Evolutionary conservation across 1,284 basidiomycete genomes (phyloP), one percentile per base, ranked within the genome.

Genomic region (Cerioporus squamosus): DNA sequence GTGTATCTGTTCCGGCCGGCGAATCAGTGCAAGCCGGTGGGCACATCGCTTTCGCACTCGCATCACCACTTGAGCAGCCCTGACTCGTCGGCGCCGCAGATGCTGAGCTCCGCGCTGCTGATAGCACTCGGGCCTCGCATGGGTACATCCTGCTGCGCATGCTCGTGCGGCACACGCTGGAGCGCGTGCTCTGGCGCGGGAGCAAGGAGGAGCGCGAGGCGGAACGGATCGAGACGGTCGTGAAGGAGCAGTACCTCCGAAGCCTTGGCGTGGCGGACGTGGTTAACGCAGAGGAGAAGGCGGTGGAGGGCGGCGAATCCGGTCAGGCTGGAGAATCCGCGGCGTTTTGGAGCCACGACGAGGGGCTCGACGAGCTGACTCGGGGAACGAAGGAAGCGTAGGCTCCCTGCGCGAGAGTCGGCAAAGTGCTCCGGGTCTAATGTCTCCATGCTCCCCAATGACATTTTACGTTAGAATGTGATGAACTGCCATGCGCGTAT

Each of bases 51-150:
- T 24, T 68, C 69, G 44, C 63, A 66, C 51, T 29, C 64, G 23
- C 69, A 70, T 52, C 53, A 59, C 44, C 59, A 57, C 53, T 51
- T 61, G 42, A 61, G 53, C 48, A 14, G 38, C 20, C 26, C 52
- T 12, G 44, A 55, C 36, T 75, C 74, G 24, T 80, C 79, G n/a
- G 81, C 79, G 46, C 68, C 77, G 62, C 76, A 85, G 60, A 70
- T 91, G 18, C 72, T 95, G 14, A 66, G 86, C 52, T 86, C 85
- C 18, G 87, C 94, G 23, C 75, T 89, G 22, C 76, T 95, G 33
- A 79, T 94, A 40, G 90, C 93, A 1, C 80, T 97, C 44, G 80
- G 84, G 88, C 93, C 14, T 90, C 86, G 42, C 95, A 97, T 73
- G 88, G 82, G n/a, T 95, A 88, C 74, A 77, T 94, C 60, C 63